Conservation (phyloP, 768 basidiomycete genomes). For the Leccinum obscurum region DNA sequence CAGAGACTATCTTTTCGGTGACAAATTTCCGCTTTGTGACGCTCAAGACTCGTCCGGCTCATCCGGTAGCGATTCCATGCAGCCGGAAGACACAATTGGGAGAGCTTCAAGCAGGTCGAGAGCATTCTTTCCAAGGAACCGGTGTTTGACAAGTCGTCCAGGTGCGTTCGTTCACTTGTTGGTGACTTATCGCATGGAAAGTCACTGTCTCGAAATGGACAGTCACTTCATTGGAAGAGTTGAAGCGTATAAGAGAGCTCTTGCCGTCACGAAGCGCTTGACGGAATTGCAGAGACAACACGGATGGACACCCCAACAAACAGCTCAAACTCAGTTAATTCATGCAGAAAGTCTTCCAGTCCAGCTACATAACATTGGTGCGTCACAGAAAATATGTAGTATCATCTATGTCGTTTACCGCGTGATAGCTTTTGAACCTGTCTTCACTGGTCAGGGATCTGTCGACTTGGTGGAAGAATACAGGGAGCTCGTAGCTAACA, state of each 20-base stretch:
- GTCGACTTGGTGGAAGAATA: conserved; percentile 54
- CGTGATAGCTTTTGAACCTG: conserved; percentile 58
- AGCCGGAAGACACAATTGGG: conserved; percentile 56
- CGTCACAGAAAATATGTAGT: conserved; percentile 21
- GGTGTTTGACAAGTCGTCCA: conserved; percentile 56
- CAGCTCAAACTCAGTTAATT: conserved; percentile 43
- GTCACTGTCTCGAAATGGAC: conserved; percentile 22
- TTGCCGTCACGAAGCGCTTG: conserved; percentile 55
- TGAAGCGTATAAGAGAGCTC: conserved; percentile 55
- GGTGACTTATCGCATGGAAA: neutral
- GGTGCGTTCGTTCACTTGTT: conserved; percentile 34
- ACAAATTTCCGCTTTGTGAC: conserved; percentile 18
- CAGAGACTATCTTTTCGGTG: conserved; percentile 53
- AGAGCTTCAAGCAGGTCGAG: conserved; percentile 45
- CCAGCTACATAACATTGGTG: conserved; percentile 38
- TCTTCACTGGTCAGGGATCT: conserved; percentile 62
- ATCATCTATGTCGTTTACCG: conserved; percentile 17
- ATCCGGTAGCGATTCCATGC: neutral
- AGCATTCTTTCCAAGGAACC: conserved; percentile 52
- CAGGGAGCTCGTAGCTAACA: conserved; percentile 46
- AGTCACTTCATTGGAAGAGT: conserved; percentile 57
- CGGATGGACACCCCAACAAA: conserved; percentile 53
- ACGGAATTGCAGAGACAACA: conserved; percentile 58
- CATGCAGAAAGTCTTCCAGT: conserved; percentile 58
- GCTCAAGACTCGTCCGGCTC: neutral